Evolutionary conservation across 768 basidiomycete species (phyloP), one percentile per base, ranked within the genome.

Genomic region (Cystobasidium ongulense): DNA sequence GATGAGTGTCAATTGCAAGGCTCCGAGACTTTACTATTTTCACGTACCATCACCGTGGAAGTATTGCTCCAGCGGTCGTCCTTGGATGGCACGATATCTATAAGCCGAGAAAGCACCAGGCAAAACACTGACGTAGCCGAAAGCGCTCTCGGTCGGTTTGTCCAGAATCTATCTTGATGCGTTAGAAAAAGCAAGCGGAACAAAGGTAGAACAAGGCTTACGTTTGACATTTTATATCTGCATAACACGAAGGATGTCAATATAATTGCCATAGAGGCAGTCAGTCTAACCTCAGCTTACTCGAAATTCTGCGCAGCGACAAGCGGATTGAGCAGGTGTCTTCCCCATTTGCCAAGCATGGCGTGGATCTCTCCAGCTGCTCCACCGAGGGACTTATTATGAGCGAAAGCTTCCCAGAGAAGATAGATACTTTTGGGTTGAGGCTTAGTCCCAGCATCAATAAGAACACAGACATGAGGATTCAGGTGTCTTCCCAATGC

Each of bases 91-190:
- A 25, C 89, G 88, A 82, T 83, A 97, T n/a, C 92, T 86, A 81
- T 98, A 98, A 10, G 93, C 93, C 10, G 91, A 93, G 85, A 98
- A 97, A 63, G 94, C 94, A 80, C 94, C 94, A 65, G 94, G 94
- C 70, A 96, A 83, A 76, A 97, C 94, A 11, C 70, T 72, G 39
- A 79, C 77, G 53, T 96, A 97, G 35, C 94, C 94, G 78, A 97
- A 97, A 76, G 90, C 89, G 80, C 91, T 92, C 82, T 98, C 94
- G 65, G 93, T 84, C 0, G 94, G 94, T 80, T 96, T 94, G 81
- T 94, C 92, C 33, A 97, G 84, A 79, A 98, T 96, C 65, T 67
- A 43, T 2, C 27, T n/a, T n/a, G n/a, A n/a, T n/a, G n/a, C n/a
- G n/a, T n/a, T n/a, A n/a, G n/a, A n/a, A n/a, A n/a, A n/a, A n/a